Evolutionary conservation across 306 rosid genomes (phyloP), one percentile per base, ranked within the genome.

Genomic region (Rubus idaeus): DNA sequence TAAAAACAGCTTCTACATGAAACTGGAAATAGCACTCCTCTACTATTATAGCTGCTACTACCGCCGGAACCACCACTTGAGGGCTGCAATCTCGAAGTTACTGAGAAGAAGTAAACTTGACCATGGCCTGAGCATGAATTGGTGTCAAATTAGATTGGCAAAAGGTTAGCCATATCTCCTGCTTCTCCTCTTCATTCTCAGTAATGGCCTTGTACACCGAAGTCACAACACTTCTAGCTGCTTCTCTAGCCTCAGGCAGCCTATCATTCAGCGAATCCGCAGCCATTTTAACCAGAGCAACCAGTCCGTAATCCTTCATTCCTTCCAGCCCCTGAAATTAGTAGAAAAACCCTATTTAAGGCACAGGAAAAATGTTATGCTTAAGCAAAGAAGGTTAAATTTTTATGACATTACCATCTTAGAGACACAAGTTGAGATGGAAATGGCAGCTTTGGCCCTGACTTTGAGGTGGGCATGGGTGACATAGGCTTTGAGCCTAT

Each of bases 191-290:
- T 61, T 87, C 87, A 5, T 81, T 80, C 71, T 84, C 86, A 4
- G 88, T 87, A 53, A 79, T 78, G 41, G 83, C 91, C 45, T 81
- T 85, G 75, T 80, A 89, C 60, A 86, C 56, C 1, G 80, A 83
- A 61, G 84, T 86, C 86, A 91, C 88, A 6, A 86, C 87, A 42
- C 93, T 84, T 80, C 98, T 53, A 2, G 97, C 97, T 0, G 98
- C 97, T 79, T 90, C 98, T 83, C 98, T 92, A 42, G 98, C 97
- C 79, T 90, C 98, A 0, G 97, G 98, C 71, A 95, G 86, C 26
- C 97, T 89, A 79, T 95, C 98, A 75, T 86, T 95, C 86, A 95
- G 64, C 77, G 88, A 81, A 78, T 88, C 91, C 0, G 87, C 96
- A 51, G 91, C 93, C 81, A 90, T 88, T 76, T 90, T 88, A 51